Evolutionary conservation across 495 filamentous ascomycete genomes (phyloP), one percentile per base, ranked within the genome.

Genomic region (Neurospora hispaniola): DNA sequence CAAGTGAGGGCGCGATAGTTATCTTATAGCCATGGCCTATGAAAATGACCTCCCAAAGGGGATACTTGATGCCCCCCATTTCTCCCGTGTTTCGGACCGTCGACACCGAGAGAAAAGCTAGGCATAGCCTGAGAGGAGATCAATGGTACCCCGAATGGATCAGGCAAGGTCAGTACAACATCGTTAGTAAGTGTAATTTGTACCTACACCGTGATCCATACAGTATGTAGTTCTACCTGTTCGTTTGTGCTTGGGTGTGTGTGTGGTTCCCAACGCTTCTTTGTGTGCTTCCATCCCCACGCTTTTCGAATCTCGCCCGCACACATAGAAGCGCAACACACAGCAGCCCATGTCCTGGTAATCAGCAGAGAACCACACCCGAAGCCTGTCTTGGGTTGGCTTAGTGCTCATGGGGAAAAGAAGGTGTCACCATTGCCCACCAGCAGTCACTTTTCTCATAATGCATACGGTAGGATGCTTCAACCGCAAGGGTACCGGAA

Each of bases 51-150:
- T 35, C 54, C 54, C 54, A 62, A 35, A 62, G 6, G 54, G 54
- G 27, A 62, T 27, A 62, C 27, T 62, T 35, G 31, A 35, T 62
- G 54, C 35, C 54, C 54, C 77, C 81, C 80, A 76, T 79, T 81
- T 83, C 79, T 82, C 79, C 83, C 80, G 80, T 78, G 80, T 78
- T 78, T 81, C 83, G 83, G 83, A 84, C 80, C 84, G 82, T 82
- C 78, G 78, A 82, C 78, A 82, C 84, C 83, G 84, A 83, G 78
- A 81, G 81, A 78, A 81, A 77, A 72, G 78, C 78, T 79, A 75
- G 79, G 79, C 80, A 78, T 74, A 79, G 76, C 27, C 78, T 79
- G 75, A 76, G 79, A 78, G 75, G 75, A 71, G 72, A 48, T 71
- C 40, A 39, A 23, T 62, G 44, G 41, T 41, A 68, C 23, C 48